Base-by-base conservation (phyloP, 2,329 filamentous ascomycete species). In the Mariannaea sp. region DNA sequence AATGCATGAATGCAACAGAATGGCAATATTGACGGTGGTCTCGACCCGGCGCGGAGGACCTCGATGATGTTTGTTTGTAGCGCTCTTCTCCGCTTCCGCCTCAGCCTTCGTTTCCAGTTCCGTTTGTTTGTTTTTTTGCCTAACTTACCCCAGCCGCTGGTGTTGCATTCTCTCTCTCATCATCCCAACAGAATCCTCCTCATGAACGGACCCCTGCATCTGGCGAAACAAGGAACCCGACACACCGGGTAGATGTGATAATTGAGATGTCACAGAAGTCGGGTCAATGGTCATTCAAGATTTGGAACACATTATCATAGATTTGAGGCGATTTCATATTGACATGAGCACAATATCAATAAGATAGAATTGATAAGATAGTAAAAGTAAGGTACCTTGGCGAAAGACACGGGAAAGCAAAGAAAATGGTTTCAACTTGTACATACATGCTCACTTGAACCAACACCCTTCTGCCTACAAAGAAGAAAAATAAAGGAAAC, bases 401-500 rank as follows among this genome's bases (percentile, higher is more conserved):
- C n/a, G n/a, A n/a, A n/a, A n/a, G n/a, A n/a, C n/a, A n/a, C n/a
- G n/a, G n/a, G n/a, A n/a, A n/a, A n/a, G n/a, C n/a, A n/a, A n/a
- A n/a, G n/a, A n/a, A n/a, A n/a, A n/a, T n/a, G n/a, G n/a, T 24
- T 24, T 5, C 5, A 24, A 24, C 22, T 24, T 24, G 22, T 24
- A 24, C 22, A 45, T 56, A 45, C 55, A 47, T 53, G 53, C 47
- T 49, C 35, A 47, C 44, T 56, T 33, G 36, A 19, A 53, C n/a
- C n/a, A n/a, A n/a, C n/a, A 46, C 20, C 49, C 20, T 12, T 24
- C 24, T 13, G 14, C 13, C 26, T n/a, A n/a, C n/a, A n/a, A n/a
- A n/a, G n/a, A n/a, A n/a, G n/a, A n/a, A n/a, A n/a, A n/a, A n/a
- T n/a, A n/a, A n/a, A n/a, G n/a, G n/a, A n/a, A n/a, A n/a, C n/a